Evolutionary conservation across 2,329 filamentous ascomycete genomes (phyloP).

Genomic region (Pseudopyrenochaeta lycopersici): DNA sequence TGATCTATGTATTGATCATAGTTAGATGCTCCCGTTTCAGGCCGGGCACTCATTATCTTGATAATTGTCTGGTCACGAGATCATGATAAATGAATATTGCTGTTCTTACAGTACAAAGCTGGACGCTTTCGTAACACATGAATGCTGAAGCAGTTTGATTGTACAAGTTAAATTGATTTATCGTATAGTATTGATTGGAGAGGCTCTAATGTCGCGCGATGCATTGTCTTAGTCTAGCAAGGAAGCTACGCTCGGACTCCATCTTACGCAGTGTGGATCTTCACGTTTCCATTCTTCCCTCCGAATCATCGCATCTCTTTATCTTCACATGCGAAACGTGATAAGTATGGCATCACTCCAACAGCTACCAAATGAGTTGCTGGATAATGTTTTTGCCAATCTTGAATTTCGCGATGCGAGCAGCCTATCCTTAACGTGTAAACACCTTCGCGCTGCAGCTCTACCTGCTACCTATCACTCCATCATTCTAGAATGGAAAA

Average conservation of each 20-base stretch:
- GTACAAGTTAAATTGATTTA: too few species aligned
- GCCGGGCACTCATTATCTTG: neutral
- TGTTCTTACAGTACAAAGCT: neutral
- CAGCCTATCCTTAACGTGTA: slow-evolving; percentile 2
- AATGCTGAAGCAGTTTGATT: neutral
- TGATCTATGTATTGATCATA: slow-evolving; percentile 5
- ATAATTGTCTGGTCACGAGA: slow-evolving; percentile 3
- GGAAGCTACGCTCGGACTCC: slow-evolving; percentile 1
- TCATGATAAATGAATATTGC: slow-evolving; percentile 1
- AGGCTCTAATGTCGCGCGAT: neutral
- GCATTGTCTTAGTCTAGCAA: neutral
- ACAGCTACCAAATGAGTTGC: slow-evolving; percentile 1
- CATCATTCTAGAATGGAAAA: neutral
- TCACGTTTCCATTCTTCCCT: neutral
- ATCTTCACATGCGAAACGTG: neutral
- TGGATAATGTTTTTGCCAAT: slow-evolving; percentile 1
- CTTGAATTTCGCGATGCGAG: neutral
- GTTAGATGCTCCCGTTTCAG: neutral
- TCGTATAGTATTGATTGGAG: too few species aligned
- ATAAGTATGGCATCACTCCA: neutral
- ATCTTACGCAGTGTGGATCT: neutral
- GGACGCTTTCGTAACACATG: neutral
- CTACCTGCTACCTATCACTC: neutral
- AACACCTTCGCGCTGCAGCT: neutral
- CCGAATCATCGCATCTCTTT: neutral